A percentile compares a stretch with the other conserved stretches of the same genome.
These are phyloP conservation scores for Vaccinium macrocarpon DNA, from an alignment of 148 eudicot species.

Conservation along the genomic window DNA sequence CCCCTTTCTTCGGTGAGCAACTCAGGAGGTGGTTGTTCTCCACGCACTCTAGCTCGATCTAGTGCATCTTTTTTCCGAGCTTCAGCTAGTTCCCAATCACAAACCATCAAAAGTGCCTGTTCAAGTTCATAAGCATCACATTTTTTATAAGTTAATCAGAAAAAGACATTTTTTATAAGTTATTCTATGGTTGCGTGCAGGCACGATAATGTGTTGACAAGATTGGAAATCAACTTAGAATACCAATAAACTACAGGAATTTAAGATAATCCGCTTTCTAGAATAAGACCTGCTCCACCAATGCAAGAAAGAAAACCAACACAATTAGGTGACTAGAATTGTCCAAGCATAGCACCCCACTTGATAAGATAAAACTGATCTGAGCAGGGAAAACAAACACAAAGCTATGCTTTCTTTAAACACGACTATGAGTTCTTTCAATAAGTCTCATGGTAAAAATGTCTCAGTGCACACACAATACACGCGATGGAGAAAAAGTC, in stretches of 20 bases:
- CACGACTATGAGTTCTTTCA: neutral
- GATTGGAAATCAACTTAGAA: neutral
- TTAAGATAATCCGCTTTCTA: neutral
- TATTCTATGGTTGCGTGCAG: no score
- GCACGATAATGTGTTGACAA: neutral
- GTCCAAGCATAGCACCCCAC: neutral
- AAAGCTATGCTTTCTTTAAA: neutral
- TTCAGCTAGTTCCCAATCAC: constrained; percentile 92
- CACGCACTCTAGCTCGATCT: constrained; percentile 87
- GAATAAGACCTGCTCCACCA: neutral
- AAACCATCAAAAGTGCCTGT: constrained; percentile 87
- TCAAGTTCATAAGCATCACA: constrained; percentile 13
- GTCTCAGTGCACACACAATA: neutral
- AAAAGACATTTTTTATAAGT: no score
- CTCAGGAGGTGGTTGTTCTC: constrained; percentile 83
- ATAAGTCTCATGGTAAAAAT: neutral
- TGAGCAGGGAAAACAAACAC: neutral
- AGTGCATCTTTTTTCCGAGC: constrained; percentile 74
- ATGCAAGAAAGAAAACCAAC: neutral
- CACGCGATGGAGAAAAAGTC: neutral
- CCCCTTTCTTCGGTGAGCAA: constrained; percentile 93
- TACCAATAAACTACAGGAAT: neutral
- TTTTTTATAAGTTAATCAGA: neutral
- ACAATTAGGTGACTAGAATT: neutral
- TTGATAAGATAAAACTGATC: neutral